A percentile compares a stretch with the other conserved stretches of the same genome.
Evolutionary conservation across 352 stramenopile genomes (phyloP).

Genomic region (Phytophthora colocasiae): DNA sequence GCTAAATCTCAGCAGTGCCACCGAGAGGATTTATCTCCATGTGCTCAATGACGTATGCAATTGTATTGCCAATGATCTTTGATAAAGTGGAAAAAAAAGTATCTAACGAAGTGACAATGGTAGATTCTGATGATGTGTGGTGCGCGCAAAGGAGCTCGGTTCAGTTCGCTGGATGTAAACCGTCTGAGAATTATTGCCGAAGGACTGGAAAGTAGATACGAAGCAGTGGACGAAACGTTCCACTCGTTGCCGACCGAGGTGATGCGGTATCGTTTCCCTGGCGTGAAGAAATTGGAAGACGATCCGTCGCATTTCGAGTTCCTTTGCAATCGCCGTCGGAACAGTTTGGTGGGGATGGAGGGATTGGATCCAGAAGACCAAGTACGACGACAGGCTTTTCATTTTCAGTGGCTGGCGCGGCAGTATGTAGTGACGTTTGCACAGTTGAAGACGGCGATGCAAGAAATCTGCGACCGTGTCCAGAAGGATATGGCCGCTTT

Average conservation of each 20-base stretch:
- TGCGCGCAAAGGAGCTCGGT: constrained; percentile 80
- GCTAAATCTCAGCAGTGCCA: constrained; percentile 78
- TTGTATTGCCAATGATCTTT: not conserved
- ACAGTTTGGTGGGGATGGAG: constrained; percentile 38
- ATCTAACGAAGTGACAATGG: not conserved
- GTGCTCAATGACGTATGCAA: constrained; percentile 72
- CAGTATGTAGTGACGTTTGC: constrained; percentile 73
- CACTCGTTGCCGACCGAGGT: constrained; percentile 63
- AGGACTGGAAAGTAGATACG: constrained; percentile 58
- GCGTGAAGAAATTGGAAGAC: constrained; percentile 70
- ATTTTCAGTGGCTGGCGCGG: constrained; percentile 76
- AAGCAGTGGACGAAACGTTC: constrained; percentile 62
- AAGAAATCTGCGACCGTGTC: constrained; percentile 63
- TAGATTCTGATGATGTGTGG: constrained; percentile 82
- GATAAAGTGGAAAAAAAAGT: not conserved
- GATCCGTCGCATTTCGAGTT: constrained; percentile 53
- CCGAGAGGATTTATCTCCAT: constrained; percentile 79
- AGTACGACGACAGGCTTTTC: constrained; percentile 59
- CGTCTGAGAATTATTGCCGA: constrained; percentile 57
- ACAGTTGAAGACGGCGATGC: constrained; percentile 53
- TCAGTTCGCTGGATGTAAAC: constrained; percentile 77
- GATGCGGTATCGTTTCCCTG: constrained; percentile 64
- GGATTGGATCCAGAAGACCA: constrained; percentile 29
- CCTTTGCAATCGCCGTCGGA: constrained; percentile 36
- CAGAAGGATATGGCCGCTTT: constrained; percentile 42